Conservation (phyloP, 306 rosid genomes). For the Fagus sylvatica region DNA sequence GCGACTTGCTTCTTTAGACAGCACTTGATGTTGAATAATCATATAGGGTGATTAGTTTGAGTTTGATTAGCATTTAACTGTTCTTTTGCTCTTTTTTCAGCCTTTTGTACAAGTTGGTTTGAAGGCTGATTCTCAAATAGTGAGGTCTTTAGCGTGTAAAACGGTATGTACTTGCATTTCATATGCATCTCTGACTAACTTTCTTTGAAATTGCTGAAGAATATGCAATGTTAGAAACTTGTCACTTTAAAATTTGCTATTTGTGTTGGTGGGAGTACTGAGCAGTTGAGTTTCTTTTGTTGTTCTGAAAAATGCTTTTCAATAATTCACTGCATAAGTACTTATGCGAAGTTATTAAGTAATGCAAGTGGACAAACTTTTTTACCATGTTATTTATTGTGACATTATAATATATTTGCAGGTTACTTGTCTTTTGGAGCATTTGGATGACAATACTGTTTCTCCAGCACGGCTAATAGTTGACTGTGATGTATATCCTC, state of each 20-base stretch:
- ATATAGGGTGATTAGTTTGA: not conserved
- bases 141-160: conserved; percentile 81
- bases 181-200: not conserved
- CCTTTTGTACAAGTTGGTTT: conserved; percentile 83
- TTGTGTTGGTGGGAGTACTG: not conserved
- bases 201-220: not conserved
- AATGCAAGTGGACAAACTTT: conserved; percentile 5
- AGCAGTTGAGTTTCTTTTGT: not conserved
- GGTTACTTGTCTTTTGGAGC: conserved; percentile 72
- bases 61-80: conserved; percentile 17
- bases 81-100: conserved; percentile 45
- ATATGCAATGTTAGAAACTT: not conserved
- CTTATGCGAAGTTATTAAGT: not conserved
- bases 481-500: conserved; percentile 64
- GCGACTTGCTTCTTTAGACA: not conserved
- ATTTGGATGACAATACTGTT: conserved; percentile 35
- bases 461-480: conserved; percentile 50
- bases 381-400: conserved; percentile 14
- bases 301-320: not conserved
- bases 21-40: not conserved
- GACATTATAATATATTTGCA: conserved; percentile 31
- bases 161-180: conserved; percentile 48
- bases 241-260: not conserved
- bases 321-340: not conserved
- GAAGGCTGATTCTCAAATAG: conserved; percentile 73